Base-by-base conservation (phyloP, 371 early-diverging fungal genomes). In the Massospora cicadina region DNA sequence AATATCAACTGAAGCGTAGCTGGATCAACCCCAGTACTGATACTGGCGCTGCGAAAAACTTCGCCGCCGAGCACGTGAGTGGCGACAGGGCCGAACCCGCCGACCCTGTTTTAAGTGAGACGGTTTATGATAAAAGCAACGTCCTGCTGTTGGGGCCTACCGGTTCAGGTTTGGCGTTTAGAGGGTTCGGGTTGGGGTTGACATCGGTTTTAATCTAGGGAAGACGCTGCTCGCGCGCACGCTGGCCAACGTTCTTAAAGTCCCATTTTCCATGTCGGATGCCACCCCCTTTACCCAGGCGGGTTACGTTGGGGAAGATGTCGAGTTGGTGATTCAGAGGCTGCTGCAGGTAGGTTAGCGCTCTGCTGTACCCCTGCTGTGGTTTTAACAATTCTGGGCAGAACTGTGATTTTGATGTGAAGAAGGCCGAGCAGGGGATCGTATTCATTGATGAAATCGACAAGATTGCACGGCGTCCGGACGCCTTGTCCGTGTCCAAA, bases 381-480 rank as follows among this genome's bases (percentile, higher is more conserved):
- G 68, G 26, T 65, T 12, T 17, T 24, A 60, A 0, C 0, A 43
- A 24, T 53, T 25, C 31, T 28, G 25, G 43, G 0, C 71, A 83
- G 80, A 83, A 81, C 67, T 87, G 90, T 65, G 88, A 91, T 71
- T 92, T 82, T 68, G 88, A 93, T 68, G 86, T 93, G 33, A 79
- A 79, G 29, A 80, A 80, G 58, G 93, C 94, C 2, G 88, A 93
- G 72, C 80, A 80, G 13, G 94, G 94, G 0, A 91, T 93, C 63
- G 88, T 93, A 21, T 93, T 91, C 74, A 89, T 93, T 66, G 94
- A 93, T 69, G 94, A 93, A 70, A 86, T 93, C 33, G 94, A 93
- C 75, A 91, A 91, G 72, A 86, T 91, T 63, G 82, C 90, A 0
- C 75, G 85, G 63, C 74, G 86, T 67, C 81, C 86, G 0, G 93